Conservation (phyloP, 495 filamentous ascomycete species). For the Glonium stellatum region DNA sequence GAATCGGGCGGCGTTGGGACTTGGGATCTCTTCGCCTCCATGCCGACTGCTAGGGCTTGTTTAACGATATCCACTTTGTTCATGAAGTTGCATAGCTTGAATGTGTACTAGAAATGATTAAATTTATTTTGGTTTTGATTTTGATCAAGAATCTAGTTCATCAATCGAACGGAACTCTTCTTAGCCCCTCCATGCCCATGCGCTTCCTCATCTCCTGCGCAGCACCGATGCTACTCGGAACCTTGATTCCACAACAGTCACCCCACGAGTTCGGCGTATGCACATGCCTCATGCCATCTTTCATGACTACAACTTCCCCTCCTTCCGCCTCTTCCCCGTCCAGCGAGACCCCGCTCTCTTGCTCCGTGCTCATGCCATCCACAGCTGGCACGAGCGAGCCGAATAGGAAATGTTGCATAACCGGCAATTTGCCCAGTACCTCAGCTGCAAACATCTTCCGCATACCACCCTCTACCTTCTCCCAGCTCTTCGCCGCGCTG, state of each 20-base stretch:
- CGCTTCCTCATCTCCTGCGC: constrained; percentile 78
- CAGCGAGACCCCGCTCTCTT: constrained; percentile 37
- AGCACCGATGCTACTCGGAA: constrained; percentile 86
- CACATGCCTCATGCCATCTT: constrained; percentile 60
- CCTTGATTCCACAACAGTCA: constrained; percentile 98
- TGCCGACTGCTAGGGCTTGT: too few relatives aligned
- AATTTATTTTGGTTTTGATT: not conserved
- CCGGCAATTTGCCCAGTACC: constrained; percentile 86
- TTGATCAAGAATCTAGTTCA: not conserved
- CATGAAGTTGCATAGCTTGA: too few relatives aligned
- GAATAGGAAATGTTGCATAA: constrained; percentile 98
- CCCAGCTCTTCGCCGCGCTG: constrained; percentile 82
- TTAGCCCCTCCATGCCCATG: constrained; percentile 53
- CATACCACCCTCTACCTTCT: constrained; percentile 91
- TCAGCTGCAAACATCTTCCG: constrained; percentile 91
- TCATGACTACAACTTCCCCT: constrained; percentile 51
- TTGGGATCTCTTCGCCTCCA: too few relatives aligned
- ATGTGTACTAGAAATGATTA: not conserved
- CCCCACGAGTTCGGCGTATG: constrained; percentile 72
- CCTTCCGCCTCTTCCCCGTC: constrained; percentile 47
- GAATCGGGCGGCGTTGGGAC: too few relatives aligned
- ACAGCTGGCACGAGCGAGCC: constrained; percentile 74
- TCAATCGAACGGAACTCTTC: constrained; percentile 89
- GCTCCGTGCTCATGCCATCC: constrained; percentile 69
- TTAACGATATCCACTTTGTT: too few relatives aligned